These are phyloP conservation scores for Apiotrichum laibachii DNA, from an alignment of 1,284 basidiomycete genomes.

Conservation along the genomic window DNA sequence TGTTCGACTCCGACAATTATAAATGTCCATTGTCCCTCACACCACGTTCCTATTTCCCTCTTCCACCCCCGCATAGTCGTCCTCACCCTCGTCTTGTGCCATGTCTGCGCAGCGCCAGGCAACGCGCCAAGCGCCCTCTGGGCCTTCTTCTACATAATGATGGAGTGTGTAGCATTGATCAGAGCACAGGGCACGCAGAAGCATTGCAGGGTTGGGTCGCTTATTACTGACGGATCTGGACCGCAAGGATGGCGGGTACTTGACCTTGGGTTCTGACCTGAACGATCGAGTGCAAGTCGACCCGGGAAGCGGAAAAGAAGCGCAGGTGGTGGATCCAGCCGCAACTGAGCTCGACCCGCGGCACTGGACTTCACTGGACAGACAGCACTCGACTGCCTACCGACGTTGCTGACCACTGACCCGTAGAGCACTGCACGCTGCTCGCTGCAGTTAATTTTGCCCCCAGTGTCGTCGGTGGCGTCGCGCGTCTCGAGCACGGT, in stretches of 20 bases:
- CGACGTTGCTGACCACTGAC: no score
- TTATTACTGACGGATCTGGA: no score
- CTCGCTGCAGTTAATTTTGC: not conserved
- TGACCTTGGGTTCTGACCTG: no score
- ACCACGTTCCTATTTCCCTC: not conserved
- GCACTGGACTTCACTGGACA: no score
- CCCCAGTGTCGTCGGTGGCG: not conserved
- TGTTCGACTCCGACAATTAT: constrained; percentile 1
- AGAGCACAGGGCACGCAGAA: no score
- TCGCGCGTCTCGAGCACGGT: not conserved
- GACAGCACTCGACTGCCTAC: no score
- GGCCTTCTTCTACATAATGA: not conserved
- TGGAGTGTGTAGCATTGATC: not conserved
- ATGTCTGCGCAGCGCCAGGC: not conserved
- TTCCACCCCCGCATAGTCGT: constrained; percentile 2
- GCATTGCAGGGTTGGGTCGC: no score
- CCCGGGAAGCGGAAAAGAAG: no score
- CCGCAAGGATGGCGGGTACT: no score
- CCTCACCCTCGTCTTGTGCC: constrained; percentile 1
- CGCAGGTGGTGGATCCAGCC: no score
- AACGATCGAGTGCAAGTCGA: no score
- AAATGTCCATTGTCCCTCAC: not conserved
- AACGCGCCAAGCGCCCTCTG: constrained; percentile 5
- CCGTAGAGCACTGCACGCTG: not conserved
- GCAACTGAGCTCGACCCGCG: no score